These are phyloP conservation scores for Platanthera zijinensis DNA, from an alignment of 106 monocot species.

Conservation along the genomic window DNA sequence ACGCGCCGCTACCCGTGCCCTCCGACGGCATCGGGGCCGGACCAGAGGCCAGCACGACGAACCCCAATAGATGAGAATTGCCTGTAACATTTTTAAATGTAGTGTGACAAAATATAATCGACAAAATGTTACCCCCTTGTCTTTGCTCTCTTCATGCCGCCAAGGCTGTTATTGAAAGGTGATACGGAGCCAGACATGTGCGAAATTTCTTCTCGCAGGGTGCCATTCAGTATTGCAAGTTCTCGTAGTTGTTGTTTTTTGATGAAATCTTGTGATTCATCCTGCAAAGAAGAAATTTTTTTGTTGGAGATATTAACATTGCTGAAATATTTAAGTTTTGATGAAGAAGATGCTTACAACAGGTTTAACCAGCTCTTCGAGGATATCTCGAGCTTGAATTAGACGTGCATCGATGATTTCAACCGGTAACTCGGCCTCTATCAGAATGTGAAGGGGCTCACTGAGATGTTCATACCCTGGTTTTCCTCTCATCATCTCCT, in stretches of 20 bases:
- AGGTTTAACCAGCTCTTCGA: slow-evolving; percentile 55
- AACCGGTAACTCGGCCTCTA: slow-evolving; percentile 56
- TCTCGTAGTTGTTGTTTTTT: slow-evolving; percentile 64
- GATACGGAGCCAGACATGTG: slow-evolving; percentile 45
- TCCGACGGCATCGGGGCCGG: slow-evolving; percentile 1
- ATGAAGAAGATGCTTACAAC: slow-evolving; percentile 24
- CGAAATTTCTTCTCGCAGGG: slow-evolving; percentile 45
- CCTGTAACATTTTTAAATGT: not conserved
- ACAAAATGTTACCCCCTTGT: slow-evolving; percentile 33
- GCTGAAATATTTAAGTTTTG: not conserved
- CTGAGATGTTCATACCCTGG: slow-evolving; percentile 60
- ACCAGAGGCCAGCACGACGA: not conserved
- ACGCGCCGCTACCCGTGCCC: slow-evolving; percentile 1
- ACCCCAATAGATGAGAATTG: not conserved
- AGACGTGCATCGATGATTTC: slow-evolving; percentile 44
- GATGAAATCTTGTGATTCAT: slow-evolving; percentile 57
- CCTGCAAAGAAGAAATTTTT: slow-evolving; percentile 14
- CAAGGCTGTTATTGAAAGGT: slow-evolving; percentile 52
- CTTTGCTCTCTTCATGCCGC: slow-evolving; percentile 78
- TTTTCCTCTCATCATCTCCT: slow-evolving; percentile 54
- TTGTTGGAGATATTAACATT: not conserved
- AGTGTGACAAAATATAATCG: not conserved
- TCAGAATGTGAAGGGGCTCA: slow-evolving; percentile 54
- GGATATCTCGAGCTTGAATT: slow-evolving; percentile 46
- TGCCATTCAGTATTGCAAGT: slow-evolving; percentile 55